Conservation (phyloP, 108 stramenopile species). For the Cyclotella choctawhatcheeana region DNA sequence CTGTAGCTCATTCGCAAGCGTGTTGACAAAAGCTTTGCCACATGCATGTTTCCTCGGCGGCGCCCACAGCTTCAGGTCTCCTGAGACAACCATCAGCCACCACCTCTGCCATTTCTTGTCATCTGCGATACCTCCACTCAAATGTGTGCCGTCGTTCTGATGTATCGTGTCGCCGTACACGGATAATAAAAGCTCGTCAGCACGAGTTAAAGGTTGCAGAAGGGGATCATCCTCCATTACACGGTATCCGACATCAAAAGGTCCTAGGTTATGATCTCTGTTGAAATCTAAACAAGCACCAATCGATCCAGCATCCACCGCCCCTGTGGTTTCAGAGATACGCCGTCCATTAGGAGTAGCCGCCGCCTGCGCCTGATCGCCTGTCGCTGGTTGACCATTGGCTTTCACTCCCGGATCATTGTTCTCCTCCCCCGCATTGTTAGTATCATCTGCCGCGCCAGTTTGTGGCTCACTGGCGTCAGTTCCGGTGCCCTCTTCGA, state of each 20-base stretch:
- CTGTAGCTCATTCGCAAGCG: background rate
- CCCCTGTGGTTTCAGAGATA: background rate
- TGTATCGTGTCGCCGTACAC: conserved; percentile 5
- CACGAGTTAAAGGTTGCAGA: background rate
- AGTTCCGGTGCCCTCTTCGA: background rate
- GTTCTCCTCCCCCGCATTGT: background rate
- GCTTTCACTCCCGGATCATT: background rate
- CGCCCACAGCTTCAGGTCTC: background rate
- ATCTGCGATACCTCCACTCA: background rate
- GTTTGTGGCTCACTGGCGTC: background rate
- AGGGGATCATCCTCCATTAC: background rate
- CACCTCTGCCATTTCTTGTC: background rate
- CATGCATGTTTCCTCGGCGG: background rate
- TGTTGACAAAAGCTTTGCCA: background rate
- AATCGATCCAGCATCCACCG: background rate
- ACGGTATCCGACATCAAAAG: background rate
- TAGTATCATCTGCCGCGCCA: background rate
- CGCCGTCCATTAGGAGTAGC: background rate
- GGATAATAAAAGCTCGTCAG: background rate
- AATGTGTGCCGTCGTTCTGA: background rate
- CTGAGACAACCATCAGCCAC: background rate
- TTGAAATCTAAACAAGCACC: background rate
- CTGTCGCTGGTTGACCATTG: background rate
- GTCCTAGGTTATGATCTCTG: background rate
- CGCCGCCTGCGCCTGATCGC: background rate